These are phyloP conservation scores for Tympanopsis confertula DNA, from an alignment of 2,329 filamentous ascomycete species.

Conservation along the genomic window DNA sequence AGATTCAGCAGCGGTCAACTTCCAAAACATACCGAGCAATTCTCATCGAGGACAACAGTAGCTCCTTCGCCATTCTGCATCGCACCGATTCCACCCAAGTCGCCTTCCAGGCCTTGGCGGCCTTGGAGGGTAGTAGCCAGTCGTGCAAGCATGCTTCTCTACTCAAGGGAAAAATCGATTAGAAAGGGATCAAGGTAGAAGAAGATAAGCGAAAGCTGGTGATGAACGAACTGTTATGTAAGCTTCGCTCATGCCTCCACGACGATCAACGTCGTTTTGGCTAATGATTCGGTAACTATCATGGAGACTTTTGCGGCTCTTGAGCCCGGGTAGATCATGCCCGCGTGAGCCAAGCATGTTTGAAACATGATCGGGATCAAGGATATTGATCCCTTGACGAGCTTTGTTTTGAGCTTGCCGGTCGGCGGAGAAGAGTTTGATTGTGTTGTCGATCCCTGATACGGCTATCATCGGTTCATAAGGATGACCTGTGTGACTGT, in stretches of 20 bases:
- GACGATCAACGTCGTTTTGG: conserved; percentile 47
- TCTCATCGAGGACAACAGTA: neutral
- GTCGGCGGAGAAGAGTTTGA: conserved; percentile 58
- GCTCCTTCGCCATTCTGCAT: neutral
- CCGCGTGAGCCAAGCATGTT: conserved; percentile 17
- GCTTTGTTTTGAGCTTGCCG: conserved; percentile 42
- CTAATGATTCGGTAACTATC: conserved; percentile 48
- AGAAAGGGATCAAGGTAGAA: conserved; percentile 6
- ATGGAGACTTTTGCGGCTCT: conserved; percentile 45
- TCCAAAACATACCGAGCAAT: conserved; percentile 4
- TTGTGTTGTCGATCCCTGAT: conserved; percentile 55
- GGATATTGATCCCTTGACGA: conserved; percentile 43
- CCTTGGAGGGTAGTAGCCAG: neutral
- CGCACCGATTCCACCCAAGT: neutral
- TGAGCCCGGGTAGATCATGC: conserved; percentile 28
- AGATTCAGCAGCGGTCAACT: too few relatives aligned
- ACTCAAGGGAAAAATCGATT: conserved; percentile 12
- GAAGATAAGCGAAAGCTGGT: conserved; percentile 9
- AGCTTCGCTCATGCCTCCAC: conserved; percentile 43
- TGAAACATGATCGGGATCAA: conserved; percentile 27
- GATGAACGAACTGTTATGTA: conserved; percentile 36
- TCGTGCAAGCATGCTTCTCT: conserved; percentile 8
- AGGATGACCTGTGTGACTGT: conserved; percentile 36
- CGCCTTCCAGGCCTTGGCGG: neutral
- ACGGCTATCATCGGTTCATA: conserved; percentile 57